Evolutionary conservation across 306 rosid genomes (phyloP).

Genomic region (Castanea crenata): DNA sequence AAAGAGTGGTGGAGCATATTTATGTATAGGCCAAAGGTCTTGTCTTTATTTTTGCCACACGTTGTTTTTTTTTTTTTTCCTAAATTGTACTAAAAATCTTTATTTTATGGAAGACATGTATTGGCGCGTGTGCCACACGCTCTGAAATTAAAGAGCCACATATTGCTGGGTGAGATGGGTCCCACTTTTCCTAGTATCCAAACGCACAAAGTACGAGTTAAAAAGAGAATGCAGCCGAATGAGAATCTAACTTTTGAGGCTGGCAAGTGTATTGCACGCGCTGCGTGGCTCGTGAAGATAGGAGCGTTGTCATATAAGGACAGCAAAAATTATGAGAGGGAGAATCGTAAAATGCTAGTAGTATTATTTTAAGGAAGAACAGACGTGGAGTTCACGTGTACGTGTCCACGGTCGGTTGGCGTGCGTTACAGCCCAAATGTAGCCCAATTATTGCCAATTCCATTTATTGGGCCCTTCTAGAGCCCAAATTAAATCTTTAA

Average conservation of each 20-base stretch:
- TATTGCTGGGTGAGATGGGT: not conserved
- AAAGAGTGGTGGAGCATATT: slow-evolving; percentile 10
- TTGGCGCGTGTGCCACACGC: not conserved
- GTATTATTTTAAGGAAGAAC: not conserved
- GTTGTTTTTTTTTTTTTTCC: too few species aligned
- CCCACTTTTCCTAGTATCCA: not conserved
- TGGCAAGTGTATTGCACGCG: not conserved
- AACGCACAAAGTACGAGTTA: not conserved
- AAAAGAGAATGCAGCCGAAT: not conserved
- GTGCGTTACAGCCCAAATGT: slow-evolving; percentile 11
- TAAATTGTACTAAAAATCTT: not conserved
- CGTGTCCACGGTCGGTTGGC: slow-evolving; percentile 19
- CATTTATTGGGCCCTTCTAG: not conserved
- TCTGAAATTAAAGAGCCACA: not conserved
- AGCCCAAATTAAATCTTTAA: too few species aligned
- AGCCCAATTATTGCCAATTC: not conserved
- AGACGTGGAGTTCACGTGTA: slow-evolving; percentile 45
- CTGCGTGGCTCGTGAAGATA: not conserved
- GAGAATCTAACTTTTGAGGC: not conserved
- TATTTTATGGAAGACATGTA: not conserved
- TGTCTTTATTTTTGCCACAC: not conserved
- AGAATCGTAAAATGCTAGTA: not conserved
- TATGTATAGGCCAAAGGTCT: not conserved
- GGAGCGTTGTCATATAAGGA: not conserved
- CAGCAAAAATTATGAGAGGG: slow-evolving; percentile 12